Percentiles rank a stretch among this genome's conserved stretches.
Evolutionary conservation across 768 basidiomycete species (phyloP).

Genomic region (Amanita rubescens): DNA sequence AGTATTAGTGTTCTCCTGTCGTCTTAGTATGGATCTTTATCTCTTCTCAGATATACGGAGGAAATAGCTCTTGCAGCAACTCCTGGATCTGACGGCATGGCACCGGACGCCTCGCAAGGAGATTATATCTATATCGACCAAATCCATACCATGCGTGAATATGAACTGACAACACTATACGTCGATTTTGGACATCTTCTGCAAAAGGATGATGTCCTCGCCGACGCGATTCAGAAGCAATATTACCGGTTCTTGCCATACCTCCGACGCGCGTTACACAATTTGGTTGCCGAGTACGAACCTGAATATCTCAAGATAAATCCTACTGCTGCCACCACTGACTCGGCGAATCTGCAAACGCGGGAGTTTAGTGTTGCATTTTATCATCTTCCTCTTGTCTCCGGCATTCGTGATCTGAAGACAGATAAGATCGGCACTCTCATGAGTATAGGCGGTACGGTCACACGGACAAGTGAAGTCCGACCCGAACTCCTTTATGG

Average conservation of each 20-base stretch:
- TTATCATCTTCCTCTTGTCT: conserved; percentile 88
- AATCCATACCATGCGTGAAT: conserved; percentile 92
- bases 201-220: conserved; percentile 86
- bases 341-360: conserved; percentile 82
- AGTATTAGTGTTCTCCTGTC: conserved; percentile 20
- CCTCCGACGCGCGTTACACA: conserved; percentile 83
- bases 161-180: conserved; percentile 91
- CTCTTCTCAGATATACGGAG: conserved; percentile 65
- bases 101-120: conserved; percentile 46
- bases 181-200: conserved; percentile 92
- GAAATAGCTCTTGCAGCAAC: conserved; percentile 73
- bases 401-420: conserved; percentile 87
- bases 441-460: conserved; percentile 94
- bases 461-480: conserved; percentile 96
- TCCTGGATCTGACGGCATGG: conserved; percentile 66
- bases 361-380: conserved; percentile 95
- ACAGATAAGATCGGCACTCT: conserved; percentile 93
- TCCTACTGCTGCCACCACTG: conserved; percentile 77
- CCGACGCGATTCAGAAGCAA: conserved; percentile 87
- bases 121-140: conserved; percentile 85
- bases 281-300: conserved; percentile 82
- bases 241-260: conserved; percentile 98
- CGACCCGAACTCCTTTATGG: conserved; percentile 91
- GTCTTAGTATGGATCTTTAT: conserved; percentile 8
- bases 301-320: conserved; percentile 96